Percentiles rank a stretch among this genome's conserved stretches.
phyloP scores from a whole-genome alignment of 192 early-diverging fungal genomes.

The Rhizophagus prolifer region DNA sequence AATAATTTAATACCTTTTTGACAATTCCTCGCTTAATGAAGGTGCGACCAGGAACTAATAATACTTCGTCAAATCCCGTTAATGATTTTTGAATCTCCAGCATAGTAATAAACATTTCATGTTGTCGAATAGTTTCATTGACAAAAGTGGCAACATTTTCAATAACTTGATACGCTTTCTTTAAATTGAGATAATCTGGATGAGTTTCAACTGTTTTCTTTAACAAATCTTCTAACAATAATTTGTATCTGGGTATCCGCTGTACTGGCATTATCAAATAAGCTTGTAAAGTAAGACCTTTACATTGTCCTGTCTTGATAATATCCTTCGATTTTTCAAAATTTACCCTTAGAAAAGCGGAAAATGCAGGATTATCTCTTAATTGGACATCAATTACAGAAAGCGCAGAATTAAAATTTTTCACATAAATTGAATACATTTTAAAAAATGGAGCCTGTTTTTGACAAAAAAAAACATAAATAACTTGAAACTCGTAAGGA shows the following conservation, averaged over 20 bases:
- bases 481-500: not conserved
- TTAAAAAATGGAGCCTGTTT: slow-evolving; percentile 65
- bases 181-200: slow-evolving; percentile 70
- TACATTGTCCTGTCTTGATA: slow-evolving; percentile 43
- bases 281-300: slow-evolving; percentile 64
- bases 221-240: slow-evolving; percentile 77
- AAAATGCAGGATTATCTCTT: slow-evolving; percentile 37
- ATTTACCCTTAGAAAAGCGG: slow-evolving; percentile 41
- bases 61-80: slow-evolving; percentile 60
- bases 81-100: slow-evolving; percentile 68
- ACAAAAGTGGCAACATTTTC: slow-evolving; percentile 71
- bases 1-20: slow-evolving; percentile 46
- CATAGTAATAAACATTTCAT: slow-evolving; percentile 72
- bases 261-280: slow-evolving; percentile 88
- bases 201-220: slow-evolving; percentile 66
- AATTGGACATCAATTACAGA: slow-evolving; percentile 50
- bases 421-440: slow-evolving; percentile 84
- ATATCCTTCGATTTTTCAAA: slow-evolving; percentile 35
- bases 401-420: slow-evolving; percentile 76
- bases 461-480: not conserved
- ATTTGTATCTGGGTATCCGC: slow-evolving; percentile 83
- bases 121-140: slow-evolving; percentile 78
- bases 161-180: slow-evolving; percentile 64
- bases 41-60: slow-evolving; percentile 69
- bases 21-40: slow-evolving; percentile 65